Evolutionary conservation across 83 land plant genomes (phyloP).

Genomic region (Diphasiastrum complanatum): DNA sequence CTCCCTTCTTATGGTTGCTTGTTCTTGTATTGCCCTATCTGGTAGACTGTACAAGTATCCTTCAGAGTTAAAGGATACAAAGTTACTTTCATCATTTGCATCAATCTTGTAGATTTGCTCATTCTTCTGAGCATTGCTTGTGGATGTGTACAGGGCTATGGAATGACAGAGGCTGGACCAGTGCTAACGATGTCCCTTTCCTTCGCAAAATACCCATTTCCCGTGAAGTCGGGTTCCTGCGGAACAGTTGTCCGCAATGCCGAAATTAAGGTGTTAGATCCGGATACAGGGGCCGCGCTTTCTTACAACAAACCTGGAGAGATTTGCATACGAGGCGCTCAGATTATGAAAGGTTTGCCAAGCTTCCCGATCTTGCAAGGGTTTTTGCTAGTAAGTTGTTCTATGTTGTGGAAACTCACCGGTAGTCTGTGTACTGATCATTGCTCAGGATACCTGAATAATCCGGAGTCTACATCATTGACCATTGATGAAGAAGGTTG

Average conservation of each 20-base stretch:
- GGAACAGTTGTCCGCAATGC: conserved; percentile 66
- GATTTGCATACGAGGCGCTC: conserved; percentile 62
- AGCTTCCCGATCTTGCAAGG: too few relatives aligned
- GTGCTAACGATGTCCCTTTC: conserved; percentile 56
- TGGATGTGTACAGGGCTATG: conserved; percentile 54
- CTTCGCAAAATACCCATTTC: conserved; percentile 49
- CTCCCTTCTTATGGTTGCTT: too few relatives aligned
- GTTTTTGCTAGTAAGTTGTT: too few relatives aligned
- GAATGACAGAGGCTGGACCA: conserved; percentile 80
- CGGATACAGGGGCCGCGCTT: conserved; percentile 52
- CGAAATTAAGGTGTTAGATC: conserved; percentile 61
- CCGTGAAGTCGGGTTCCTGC: conserved; percentile 56
- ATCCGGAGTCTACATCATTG: conserved; percentile 33
- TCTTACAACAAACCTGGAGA: conserved; percentile 65
- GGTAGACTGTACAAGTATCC: too few relatives aligned
- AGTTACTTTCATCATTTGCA: too few relatives aligned
- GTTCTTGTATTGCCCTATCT: too few relatives aligned
- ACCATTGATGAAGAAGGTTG: conserved; percentile 57
- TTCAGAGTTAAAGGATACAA: too few relatives aligned
- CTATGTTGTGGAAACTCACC: neutral
- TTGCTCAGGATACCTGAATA: conserved; percentile 39
- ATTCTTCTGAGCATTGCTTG: too few relatives aligned
- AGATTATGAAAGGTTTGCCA: conserved; percentile 71
- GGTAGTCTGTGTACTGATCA: neutral
- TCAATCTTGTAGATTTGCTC: too few relatives aligned